phyloP scores from a whole-genome alignment of 768 basidiomycete species.

The Dentipellis fragilis region DNA sequence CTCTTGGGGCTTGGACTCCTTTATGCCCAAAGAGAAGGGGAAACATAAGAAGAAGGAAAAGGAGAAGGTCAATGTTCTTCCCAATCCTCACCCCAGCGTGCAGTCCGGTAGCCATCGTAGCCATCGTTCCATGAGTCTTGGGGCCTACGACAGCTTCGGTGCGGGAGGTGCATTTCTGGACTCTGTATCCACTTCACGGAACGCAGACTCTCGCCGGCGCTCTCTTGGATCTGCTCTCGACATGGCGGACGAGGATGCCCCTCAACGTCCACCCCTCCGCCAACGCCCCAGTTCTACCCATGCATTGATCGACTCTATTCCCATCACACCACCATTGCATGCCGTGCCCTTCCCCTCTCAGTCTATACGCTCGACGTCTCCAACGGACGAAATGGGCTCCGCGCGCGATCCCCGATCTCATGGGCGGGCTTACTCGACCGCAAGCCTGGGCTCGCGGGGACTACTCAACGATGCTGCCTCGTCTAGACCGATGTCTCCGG shows the following conservation, averaged over 20 bases:
- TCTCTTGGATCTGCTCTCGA: slow-evolving; percentile 53
- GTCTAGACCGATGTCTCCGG: slow-evolving; percentile 28
- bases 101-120: slow-evolving; percentile 8
- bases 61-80: slow-evolving; percentile 28
- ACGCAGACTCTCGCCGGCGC: slow-evolving; percentile 35
- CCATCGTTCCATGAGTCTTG: slow-evolving; percentile 57
- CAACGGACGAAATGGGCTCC: slow-evolving; percentile 18
- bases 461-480: slow-evolving; percentile 30
- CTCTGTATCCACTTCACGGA: slow-evolving; percentile 19
- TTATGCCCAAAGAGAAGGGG: slow-evolving; percentile 60
- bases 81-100: slow-evolving; percentile 32
- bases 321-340: slow-evolving; percentile 29
- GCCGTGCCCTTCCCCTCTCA: slow-evolving; percentile 52
- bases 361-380: slow-evolving; percentile 23
- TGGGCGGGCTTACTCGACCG: slow-evolving; percentile 38
- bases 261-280: slow-evolving; percentile 26
- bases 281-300: slow-evolving; percentile 45
- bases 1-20: slow-evolving; percentile 76
- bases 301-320: slow-evolving; percentile 32
- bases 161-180: slow-evolving; percentile 38
- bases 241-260: slow-evolving; percentile 34
- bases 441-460: slow-evolving; percentile 40
- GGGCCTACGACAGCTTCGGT: slow-evolving; percentile 46
- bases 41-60: slow-evolving; percentile 27
- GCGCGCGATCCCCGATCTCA: slow-evolving; percentile 16